phyloP scores from a whole-genome alignment of 2,329 filamentous ascomycete species.

The Periglandula ipomoeae region DNA sequence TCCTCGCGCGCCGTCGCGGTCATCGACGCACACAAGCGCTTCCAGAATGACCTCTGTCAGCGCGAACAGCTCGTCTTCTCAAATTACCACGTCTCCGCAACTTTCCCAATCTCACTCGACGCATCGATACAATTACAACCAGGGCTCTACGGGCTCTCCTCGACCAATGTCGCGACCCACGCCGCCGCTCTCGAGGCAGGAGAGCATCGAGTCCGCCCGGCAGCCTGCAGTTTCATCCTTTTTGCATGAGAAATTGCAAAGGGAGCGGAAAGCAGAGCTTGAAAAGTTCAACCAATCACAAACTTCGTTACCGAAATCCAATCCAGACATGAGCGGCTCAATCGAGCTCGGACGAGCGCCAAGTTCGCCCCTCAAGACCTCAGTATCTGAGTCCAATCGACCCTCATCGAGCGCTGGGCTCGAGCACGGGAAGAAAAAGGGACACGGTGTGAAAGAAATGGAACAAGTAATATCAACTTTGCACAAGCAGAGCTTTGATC shows the following conservation, averaged over 20 bases:
- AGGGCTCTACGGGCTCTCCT: constrained; percentile 24
- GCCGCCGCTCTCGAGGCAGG: constrained; percentile 33
- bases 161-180: constrained; percentile 30
- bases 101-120: constrained; percentile 24
- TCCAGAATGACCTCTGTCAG: constrained; percentile 32
- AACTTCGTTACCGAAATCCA: constrained; percentile 23
- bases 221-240: constrained; percentile 38
- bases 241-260: constrained; percentile 46
- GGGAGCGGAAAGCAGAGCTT: constrained; percentile 39
- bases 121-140: constrained; percentile 32
- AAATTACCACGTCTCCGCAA: constrained; percentile 27
- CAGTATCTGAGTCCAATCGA: constrained; percentile 26
- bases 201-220: constrained; percentile 30
- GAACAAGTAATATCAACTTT: constrained; percentile 59
- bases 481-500: constrained; percentile 68
- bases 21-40: constrained; percentile 34
- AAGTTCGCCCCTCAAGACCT: constrained; percentile 29
- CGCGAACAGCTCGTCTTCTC: constrained; percentile 32
- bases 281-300: constrained; percentile 28
- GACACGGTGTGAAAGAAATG: constrained; percentile 57
- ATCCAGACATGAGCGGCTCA: constrained; percentile 29
- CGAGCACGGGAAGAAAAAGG: constrained; percentile 38
- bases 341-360: constrained; percentile 28
- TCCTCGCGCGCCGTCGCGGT: constrained; percentile 36
- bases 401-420: constrained; percentile 33